Percentiles rank a stretch among this genome's conserved stretches.
These are phyloP conservation scores for Dactylellina cionopaga DNA, from an alignment of 2,329 filamentous ascomycete genomes.

Conservation along the genomic window DNA sequence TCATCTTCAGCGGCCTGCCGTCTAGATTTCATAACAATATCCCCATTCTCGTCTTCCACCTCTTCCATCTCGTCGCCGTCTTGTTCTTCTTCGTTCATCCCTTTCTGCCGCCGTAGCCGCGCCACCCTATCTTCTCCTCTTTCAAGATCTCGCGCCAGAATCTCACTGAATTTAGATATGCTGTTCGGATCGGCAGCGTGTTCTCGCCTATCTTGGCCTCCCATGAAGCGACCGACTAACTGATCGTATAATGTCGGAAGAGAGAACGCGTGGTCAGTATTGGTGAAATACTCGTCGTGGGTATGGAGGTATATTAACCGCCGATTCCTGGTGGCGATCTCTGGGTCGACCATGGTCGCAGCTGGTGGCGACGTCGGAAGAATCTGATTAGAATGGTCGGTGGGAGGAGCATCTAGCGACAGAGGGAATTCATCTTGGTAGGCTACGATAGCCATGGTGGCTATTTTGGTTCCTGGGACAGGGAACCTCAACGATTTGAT, in stretches of 20 bases:
- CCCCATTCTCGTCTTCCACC: conserved; percentile 1
- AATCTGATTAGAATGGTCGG: no score
- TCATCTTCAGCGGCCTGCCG: conserved; percentile 25
- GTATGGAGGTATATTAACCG: conserved; percentile 46
- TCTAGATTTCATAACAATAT: background rate
- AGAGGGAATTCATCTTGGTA: conserved; percentile 17
- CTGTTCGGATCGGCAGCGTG: conserved; percentile 38
- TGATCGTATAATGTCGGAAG: conserved; percentile 44
- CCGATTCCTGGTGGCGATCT: conserved; percentile 39
- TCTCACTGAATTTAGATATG: conserved; percentile 43
- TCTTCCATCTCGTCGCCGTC: conserved; percentile 18
- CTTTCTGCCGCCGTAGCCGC: conserved; percentile 10
- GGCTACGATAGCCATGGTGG: conserved; percentile 17
- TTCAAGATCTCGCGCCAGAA: conserved; percentile 39
- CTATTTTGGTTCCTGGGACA: background rate
- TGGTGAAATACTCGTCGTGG: conserved; percentile 42
- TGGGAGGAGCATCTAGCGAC: background rate
- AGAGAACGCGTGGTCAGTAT: conserved; percentile 44
- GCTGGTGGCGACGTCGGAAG: conserved; percentile 14
- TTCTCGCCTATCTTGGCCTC: conserved; percentile 33
- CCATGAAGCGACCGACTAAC: conserved; percentile 47
- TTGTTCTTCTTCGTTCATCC: background rate
- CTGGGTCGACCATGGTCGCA: conserved; percentile 9
- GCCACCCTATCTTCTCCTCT: conserved; percentile 36
- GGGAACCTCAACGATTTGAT: no score